Evolutionary conservation across 139 green algal genomes (phyloP).

Genomic region (Tetradesmus obliquus): DNA sequence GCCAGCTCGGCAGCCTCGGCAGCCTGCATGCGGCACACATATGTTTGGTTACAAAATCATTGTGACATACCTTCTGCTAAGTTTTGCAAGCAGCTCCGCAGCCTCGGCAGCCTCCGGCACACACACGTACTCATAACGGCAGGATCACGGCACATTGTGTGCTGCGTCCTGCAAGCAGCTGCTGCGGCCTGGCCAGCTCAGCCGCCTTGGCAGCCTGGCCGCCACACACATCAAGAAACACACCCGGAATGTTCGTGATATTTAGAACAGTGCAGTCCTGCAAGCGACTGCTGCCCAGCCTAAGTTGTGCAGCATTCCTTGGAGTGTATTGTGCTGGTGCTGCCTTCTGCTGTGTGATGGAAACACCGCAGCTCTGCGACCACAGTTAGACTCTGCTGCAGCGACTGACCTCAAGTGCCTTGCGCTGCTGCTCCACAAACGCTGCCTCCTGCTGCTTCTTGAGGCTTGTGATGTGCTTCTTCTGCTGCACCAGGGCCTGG

Average conservation of each 20-base stretch:
- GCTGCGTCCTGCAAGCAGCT: background rate
- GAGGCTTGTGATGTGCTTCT: slow-evolving; percentile 70
- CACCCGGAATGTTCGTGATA: too few relatives aligned
- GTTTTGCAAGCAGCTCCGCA: too few relatives aligned
- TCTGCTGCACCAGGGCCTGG: slow-evolving; percentile 69
- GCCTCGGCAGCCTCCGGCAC: too few relatives aligned
- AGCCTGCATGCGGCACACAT: slow-evolving; percentile 55
- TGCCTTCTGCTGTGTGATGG: background rate
- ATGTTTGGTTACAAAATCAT: too few relatives aligned
- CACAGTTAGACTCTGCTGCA: background rate
- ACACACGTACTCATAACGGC: background rate
- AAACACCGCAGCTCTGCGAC: background rate
- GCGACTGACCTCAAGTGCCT: slow-evolving; percentile 62
- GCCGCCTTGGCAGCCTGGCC: background rate
- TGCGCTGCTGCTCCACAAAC: slow-evolving; percentile 74
- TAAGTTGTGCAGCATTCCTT: too few relatives aligned
- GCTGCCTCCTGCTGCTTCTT: slow-evolving; percentile 64
- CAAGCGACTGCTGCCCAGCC: too few relatives aligned
- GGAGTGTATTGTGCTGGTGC: background rate
- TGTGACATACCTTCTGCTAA: too few relatives aligned
- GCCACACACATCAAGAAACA: too few relatives aligned
- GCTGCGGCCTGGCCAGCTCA: background rate
- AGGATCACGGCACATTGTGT: background rate
- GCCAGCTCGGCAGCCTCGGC: slow-evolving; percentile 72
- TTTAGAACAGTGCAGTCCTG: too few relatives aligned